Conservation (phyloP, 306 rosid species). For the Dryas alaskensis region DNA sequence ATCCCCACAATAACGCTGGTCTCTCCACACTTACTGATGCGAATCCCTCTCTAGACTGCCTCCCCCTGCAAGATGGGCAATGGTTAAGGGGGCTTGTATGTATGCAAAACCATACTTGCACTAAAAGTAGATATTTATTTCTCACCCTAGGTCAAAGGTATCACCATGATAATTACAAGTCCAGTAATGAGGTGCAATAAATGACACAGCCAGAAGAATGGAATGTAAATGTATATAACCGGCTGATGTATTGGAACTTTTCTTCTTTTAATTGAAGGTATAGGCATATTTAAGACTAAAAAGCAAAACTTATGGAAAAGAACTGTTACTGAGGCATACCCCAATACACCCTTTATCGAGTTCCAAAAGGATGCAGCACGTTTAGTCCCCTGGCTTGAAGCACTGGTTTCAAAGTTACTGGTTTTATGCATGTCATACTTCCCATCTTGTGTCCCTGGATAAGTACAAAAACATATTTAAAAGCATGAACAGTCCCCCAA, state of each 20-base stretch:
- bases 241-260: neutral
- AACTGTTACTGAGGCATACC: conserved; percentile 46
- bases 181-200: no score
- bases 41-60: conserved; percentile 55
- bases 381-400: conserved; percentile 35
- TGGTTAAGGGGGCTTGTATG: conserved; percentile 4
- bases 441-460: conserved; percentile 43
- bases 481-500: neutral
- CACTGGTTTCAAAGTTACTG: neutral
- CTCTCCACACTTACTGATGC: conserved; percentile 56
- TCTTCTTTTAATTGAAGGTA: neutral
- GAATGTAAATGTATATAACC: neutral
- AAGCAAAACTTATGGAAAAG: neutral
- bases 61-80: conserved; percentile 45
- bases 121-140: no score
- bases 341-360: conserved; percentile 54
- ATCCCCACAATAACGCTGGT: conserved; percentile 36
- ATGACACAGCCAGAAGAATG: neutral
- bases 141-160: no score
- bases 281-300: neutral
- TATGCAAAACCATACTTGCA: neutral
- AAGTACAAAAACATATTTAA: conserved; percentile 7
- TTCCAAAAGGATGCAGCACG: conserved; percentile 46
- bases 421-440: conserved; percentile 30
- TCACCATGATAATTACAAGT: no score